Evolutionary conservation across 140 eudicot genomes (phyloP), one percentile per base, ranked within the genome.

Genomic region (Ambrosia hybrid): DNA sequence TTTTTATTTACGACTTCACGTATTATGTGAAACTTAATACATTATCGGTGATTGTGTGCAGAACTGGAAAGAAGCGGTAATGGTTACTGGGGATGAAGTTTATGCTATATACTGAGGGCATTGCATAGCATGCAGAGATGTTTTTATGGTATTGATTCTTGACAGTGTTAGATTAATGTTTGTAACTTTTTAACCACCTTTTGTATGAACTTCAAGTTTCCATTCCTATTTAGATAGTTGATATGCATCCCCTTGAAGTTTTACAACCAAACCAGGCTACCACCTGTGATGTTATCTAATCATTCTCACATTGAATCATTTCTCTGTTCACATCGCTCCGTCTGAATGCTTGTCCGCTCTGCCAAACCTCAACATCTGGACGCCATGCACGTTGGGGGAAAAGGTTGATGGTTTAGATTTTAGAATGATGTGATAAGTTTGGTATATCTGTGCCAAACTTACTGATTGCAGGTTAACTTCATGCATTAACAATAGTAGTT

Each of bases 61-160:
- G 88, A 78, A 79, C 68, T 77, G 84, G 88, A 76, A 84, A 30
- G 83, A 83, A 9, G 39, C 61, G 11, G 65, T 84, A 34, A 77
- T 81, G 85, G 66, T 84, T 3, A 83, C 16, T 1, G 79, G 60
- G 30, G 88, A 74, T 33, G 52, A 46, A 34, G 83, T 82, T 21
- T 81, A 77, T 67, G 75, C 77, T 1, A 79, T 80, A 5, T 81
- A 74, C 43, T 76, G 73, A 75, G 16, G 26, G 26, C 53, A 36
- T 12, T 51, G 53, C 68, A 46, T 15, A 45, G 68, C 4, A 51
- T 70, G 68, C 34, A 3, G 45, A 26, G 49, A 33, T 34, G 66
- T 60, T 60, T 62, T 56, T 17, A 5, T 45, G 67, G 71, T 33
- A 33, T 21, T 63, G 56, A 57, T 34, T 62, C 38, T 49, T 52